These are phyloP conservation scores for Phyllosticta citrichinensis DNA, from an alignment of 2,329 filamentous ascomycete genomes.

Conservation along the genomic window DNA sequence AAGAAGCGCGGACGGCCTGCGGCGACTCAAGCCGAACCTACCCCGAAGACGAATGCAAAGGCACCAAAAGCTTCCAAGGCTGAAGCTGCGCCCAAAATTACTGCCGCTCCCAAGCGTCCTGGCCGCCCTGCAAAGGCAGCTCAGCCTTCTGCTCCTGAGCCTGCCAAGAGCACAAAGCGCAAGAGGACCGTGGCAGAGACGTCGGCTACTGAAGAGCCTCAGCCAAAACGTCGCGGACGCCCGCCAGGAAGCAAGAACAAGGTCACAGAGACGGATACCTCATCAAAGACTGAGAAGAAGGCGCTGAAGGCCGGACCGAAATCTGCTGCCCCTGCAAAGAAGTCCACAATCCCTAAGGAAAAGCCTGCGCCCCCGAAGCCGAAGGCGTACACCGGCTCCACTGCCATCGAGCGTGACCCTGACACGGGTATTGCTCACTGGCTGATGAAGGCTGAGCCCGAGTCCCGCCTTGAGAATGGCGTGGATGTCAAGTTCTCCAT, in stretches of 20 bases:
- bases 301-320: background rate
- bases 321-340: background rate
- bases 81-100: background rate
- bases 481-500: slow-evolving; percentile 90
- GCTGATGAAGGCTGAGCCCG: slow-evolving; percentile 57
- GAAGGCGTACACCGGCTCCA: background rate
- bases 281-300: background rate
- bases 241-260: slow-evolving; percentile 3
- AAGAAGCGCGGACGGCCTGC: slow-evolving; percentile 19
- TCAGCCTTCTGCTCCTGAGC: background rate
- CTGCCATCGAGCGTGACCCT: slow-evolving; percentile 3
- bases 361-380: slow-evolving; percentile 1
- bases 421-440: slow-evolving; percentile 25
- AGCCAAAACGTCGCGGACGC: slow-evolving; percentile 5
- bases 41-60: background rate
- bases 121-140: slow-evolving; percentile 1
- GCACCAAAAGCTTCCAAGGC: background rate
- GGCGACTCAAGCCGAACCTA: background rate
- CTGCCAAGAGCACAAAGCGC: background rate
- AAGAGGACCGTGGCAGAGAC: background rate
- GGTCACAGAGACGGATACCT: background rate
- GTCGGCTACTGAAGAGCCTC: slow-evolving; percentile 7
- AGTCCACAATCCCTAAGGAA: background rate
- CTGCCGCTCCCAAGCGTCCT: background rate
- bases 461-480: slow-evolving; percentile 76